Evolutionary conservation across 371 early-diverging fungal species (phyloP).

Genomic region (Dentiscutata heterogama): DNA sequence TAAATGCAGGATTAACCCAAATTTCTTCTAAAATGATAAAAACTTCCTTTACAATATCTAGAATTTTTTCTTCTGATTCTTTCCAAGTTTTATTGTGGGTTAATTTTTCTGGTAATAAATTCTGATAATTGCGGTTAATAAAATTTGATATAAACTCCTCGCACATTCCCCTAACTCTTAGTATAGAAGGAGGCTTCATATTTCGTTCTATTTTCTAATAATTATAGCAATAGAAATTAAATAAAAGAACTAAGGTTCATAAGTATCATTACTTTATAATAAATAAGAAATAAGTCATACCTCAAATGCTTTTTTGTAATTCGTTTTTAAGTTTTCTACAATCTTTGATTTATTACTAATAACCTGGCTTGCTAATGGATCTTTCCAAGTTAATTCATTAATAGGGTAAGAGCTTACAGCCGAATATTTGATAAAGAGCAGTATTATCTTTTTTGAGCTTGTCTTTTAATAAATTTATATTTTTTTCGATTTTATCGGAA

Average conservation of each 20-base stretch:
- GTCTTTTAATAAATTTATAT: not conserved
- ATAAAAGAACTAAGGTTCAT: not conserved
- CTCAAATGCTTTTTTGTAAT: no score
- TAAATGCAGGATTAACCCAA: no score
- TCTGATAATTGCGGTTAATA: conserved; percentile 3
- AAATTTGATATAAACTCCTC: conserved; percentile 7
- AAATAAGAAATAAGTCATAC: no score
- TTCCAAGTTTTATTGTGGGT: conserved; percentile 22
- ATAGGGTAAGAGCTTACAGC: no score
- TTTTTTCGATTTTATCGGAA: not conserved
- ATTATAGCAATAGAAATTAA: not conserved
- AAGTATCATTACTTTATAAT: no score
- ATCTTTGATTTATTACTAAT: no score
- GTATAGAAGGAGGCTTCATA: conserved; percentile 31
- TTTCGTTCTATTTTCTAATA: conserved; percentile 8
- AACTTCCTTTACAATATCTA: conserved; percentile 28
- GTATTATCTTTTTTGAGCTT: not conserved
- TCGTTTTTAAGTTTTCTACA: no score
- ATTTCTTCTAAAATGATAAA: conserved; percentile 6
- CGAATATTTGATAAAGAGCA: not conserved
- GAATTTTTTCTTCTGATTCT: conserved; percentile 23
- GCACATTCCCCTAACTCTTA: conserved; percentile 26
- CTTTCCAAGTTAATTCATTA: no score
- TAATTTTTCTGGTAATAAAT: conserved; percentile 13
- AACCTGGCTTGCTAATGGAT: no score